Evolutionary conservation across 2,329 filamentous ascomycete genomes (phyloP).

Genomic region (Colletotrichum zoysiae): DNA sequence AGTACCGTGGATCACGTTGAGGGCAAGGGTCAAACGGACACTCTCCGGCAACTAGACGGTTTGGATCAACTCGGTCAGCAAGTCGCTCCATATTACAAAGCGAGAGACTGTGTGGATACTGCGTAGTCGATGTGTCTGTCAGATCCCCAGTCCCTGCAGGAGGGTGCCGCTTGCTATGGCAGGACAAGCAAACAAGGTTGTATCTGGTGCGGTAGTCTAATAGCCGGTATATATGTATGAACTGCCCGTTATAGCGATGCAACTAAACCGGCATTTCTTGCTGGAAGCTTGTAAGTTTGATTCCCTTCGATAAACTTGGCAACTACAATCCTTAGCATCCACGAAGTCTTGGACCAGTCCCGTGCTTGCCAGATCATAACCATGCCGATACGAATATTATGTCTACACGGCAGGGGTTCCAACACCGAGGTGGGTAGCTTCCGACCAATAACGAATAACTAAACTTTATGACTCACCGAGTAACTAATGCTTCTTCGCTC

Average conservation of each 20-base stretch:
- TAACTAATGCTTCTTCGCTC: not conserved
- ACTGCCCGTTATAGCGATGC: not conserved
- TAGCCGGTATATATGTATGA: not conserved
- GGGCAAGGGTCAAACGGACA: no score
- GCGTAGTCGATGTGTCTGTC: no score
- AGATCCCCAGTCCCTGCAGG: not conserved
- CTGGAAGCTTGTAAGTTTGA: not conserved
- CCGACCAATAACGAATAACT: not conserved
- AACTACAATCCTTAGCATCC: not conserved
- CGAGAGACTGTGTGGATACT: not conserved
- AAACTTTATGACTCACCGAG: not conserved
- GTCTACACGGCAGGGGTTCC: not conserved
- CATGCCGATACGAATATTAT: not conserved
- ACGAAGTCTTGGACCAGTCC: not conserved
- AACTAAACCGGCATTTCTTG: not conserved
- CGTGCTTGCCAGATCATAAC: not conserved
- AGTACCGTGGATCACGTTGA: no score
- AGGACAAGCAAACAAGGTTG: not conserved
- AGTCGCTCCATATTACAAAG: not conserved
- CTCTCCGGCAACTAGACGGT: no score
- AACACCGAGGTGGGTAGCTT: not conserved
- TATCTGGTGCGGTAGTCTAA: not conserved
- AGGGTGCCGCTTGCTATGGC: not conserved
- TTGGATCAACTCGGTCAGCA: no score
- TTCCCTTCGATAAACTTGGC: not conserved